Evolutionary conservation across 495 filamentous ascomycete genomes (phyloP), one percentile per base, ranked within the genome.

Genomic region (Lindgomyces ingoldianus): DNA sequence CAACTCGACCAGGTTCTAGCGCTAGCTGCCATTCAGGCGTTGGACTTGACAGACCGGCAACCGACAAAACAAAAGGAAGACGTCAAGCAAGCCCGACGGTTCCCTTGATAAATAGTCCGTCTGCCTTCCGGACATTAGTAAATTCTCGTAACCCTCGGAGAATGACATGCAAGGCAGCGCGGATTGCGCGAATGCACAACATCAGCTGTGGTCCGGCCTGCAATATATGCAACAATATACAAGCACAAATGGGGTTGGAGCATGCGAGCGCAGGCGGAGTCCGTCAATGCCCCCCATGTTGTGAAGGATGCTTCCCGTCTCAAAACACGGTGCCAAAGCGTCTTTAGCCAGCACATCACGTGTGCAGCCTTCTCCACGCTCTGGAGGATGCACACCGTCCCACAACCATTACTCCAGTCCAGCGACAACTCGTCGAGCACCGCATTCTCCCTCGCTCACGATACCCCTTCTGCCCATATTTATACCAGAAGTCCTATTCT

Each of bases 321-420:
- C 33, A 39, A 14, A 39, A 39, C 33, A 39, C 33, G 33, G 33
- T 39, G 33, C 33, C 33, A 14, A 39, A 39, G 33, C 33, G 25
- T 39, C 21, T 61, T 51, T 56, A 61, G 14, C 58, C 58, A 61
- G 30, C 6, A 39, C 6, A 48, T 62, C 60, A 62, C 60, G 60
- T 62, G 60, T 26, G 25, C 14, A n/a, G 47, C 19, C 24, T 6
- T 48, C 56, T 48, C 42, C 33, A 57, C 33, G 3, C 55, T 2
- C 22, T 27, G 29, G 26, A 46, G 25, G n/a, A n/a, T n/a, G 27
- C 29, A 42, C 18, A 25, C 26, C 25, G 42, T 58, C 41, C 26
- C 21, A 58, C 55, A 41, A 61, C 21, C 47, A 29, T 47, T 21
- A 41, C 16, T 21, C 57, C 21, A 2, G 50, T 29, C 30, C 48